These are phyloP conservation scores for Trametes gibbosa DNA, from an alignment of 768 basidiomycete genomes.

Conservation along the genomic window DNA sequence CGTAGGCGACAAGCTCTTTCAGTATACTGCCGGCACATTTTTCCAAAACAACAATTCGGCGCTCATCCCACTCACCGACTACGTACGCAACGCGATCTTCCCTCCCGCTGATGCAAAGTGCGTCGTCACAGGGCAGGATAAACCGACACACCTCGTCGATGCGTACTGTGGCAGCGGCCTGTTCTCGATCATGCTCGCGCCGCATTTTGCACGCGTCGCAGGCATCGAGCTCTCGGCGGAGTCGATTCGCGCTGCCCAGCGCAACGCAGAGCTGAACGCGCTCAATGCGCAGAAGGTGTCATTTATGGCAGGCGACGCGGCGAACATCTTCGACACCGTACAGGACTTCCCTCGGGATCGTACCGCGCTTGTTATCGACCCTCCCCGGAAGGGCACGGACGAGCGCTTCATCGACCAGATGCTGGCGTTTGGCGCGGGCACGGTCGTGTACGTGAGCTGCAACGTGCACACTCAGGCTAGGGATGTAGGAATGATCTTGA, in stretches of 20 bases:
- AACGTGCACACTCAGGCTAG: constrained; percentile 93
- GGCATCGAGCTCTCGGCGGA: constrained; percentile 85
- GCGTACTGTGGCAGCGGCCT: constrained; percentile 91
- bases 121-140: constrained; percentile 4
- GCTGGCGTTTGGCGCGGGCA: constrained; percentile 59
- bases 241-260: constrained; percentile 65
- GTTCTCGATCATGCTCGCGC: constrained; percentile 81
- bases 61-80: constrained; percentile 76
- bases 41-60: constrained; percentile 99
- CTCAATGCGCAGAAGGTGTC: constrained; percentile 53
- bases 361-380: constrained; percentile 81
- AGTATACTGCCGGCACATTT: constrained; percentile 86
- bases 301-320: constrained; percentile 82
- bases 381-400: constrained; percentile 94
- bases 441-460: constrained; percentile 89
- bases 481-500: constrained; percentile 74
- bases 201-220: constrained; percentile 68
- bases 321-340: constrained; percentile 76
- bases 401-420: constrained; percentile 75
- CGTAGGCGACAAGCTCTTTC: constrained; percentile 78
- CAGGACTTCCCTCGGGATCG: constrained; percentile 57
- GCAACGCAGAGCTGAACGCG: constrained; percentile 63
- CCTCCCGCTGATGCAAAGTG: constrained; percentile 16
- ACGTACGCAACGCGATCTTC: constrained; percentile 77
- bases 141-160: constrained; percentile 87